phyloP scores from a whole-genome alignment of 2,329 filamentous ascomycete genomes.

The Trichoderma semiorbis region DNA sequence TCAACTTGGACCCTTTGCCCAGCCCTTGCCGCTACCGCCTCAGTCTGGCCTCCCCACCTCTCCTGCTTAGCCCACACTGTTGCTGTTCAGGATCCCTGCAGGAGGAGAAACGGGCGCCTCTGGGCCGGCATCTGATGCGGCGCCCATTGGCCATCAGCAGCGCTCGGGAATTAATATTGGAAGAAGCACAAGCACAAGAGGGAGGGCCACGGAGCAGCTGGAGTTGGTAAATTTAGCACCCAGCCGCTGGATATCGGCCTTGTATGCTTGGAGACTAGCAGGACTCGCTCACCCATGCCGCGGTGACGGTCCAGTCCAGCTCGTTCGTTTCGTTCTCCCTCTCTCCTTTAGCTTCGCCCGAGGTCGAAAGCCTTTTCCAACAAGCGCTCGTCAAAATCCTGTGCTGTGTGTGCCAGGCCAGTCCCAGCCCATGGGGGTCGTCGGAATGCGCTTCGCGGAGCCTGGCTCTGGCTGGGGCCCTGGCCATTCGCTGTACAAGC shows the following conservation, averaged over 20 bases:
- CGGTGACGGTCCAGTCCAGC: not conserved
- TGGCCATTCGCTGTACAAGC: not conserved
- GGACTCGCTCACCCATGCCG: not conserved
- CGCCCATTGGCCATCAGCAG: conserved; percentile 21
- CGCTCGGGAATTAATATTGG: conserved; percentile 9
- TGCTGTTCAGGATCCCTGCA: conserved; percentile 25
- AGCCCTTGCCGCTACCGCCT: conserved; percentile 16
- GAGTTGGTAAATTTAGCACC: not conserved
- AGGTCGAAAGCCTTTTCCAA: not conserved
- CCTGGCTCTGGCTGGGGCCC: not conserved
- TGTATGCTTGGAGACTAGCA: conserved; percentile 4
- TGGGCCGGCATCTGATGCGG: conserved; percentile 6
- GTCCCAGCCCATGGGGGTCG: not conserved
- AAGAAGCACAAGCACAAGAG: not conserved
- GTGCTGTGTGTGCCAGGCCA: not conserved
- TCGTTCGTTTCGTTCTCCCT: not conserved
- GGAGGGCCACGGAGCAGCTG: not conserved
- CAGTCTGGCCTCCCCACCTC: conserved; percentile 18
- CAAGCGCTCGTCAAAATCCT: not conserved
- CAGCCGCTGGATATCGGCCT: not conserved
- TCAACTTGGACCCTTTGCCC: not conserved
- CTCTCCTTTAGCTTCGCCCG: not conserved
- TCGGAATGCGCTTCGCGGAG: conserved; percentile 20
- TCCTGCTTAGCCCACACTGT: conserved; percentile 16
- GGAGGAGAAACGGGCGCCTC: conserved; percentile 20